Evolutionary conservation across 768 basidiomycete genomes (phyloP), one percentile per base, ranked within the genome.

Genomic region (Clitopilus passeckerianus): DNA sequence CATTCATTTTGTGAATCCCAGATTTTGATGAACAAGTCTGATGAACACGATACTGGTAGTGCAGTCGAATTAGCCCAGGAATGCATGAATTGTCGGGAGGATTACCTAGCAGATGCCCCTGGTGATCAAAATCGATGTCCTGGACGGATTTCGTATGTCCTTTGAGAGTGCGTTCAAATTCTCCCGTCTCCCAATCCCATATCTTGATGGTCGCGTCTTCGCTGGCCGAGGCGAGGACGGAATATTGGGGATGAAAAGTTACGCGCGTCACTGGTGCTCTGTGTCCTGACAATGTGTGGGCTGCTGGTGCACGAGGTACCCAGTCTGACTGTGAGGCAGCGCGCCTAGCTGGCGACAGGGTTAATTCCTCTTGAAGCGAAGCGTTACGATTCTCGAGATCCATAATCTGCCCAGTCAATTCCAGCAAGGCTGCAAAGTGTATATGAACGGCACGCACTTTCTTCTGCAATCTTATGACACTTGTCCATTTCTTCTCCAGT

Each of bases 401-500:
- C 90, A 96, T 93, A 67, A 98, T 94, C 95, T 97, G 65, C 20
- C 34, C 50, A 63, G 56, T n/a, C 8, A 57, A 24, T 34, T 56
- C 66, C 35, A 57, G n/a, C 27, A 16, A 5, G n/a, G 55, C 24
- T 16, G 30, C 6, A 18, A 24, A 2, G 43, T 23, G 7, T 7
- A 30, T 30, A 30, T 24, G 34, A 62, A 61, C 53, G 35, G 50
- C 35, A 65, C 67, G 63, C 61, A 89, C 93, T 86, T 95, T 96
- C 81, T 95, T 93, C 78, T 98, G 95, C 70, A 98, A 74, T 64
- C 95, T 83, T 60, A 98, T 95, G 34, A 97, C 93, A 68, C 90
- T 92, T 54, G 93, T 96, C 95, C 95, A 98, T 74, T 98, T 98
- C 87, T 96, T 96, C 78, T 93, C 95, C 61, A 98, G 75, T 59